Percentiles rank a stretch among this genome's conserved stretches.
Evolutionary conservation across 2,329 filamentous ascomycete species (phyloP).

Genomic region (Sporothrix brunneoviolacea): DNA sequence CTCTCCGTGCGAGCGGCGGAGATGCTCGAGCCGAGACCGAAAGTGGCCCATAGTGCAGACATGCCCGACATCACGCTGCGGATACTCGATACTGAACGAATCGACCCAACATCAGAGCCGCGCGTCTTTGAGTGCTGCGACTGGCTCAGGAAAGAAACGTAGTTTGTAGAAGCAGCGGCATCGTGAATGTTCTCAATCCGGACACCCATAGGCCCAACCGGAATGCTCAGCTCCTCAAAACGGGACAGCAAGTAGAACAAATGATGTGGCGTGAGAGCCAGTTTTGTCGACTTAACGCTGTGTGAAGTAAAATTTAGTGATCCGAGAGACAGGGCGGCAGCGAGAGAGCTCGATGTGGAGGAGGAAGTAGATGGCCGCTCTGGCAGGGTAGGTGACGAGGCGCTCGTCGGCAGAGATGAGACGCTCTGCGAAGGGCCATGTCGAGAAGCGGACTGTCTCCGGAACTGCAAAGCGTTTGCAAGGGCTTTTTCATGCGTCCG

Average conservation of each 20-base stretch:
- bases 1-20: conserved; percentile 78
- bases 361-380: conserved; percentile 59
- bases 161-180: conserved; percentile 78
- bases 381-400: conserved; percentile 48
- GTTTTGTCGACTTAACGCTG: conserved; percentile 78
- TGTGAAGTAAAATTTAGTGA: conserved; percentile 79
- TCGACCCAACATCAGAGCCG: conserved; percentile 78
- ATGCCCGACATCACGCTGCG: conserved; percentile 96
- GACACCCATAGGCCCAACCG: conserved; percentile 93
- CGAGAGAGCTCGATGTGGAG: conserved; percentile 67
- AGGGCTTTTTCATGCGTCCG: conserved; percentile 95
- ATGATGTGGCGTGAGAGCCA: conserved; percentile 91
- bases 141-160: conserved; percentile 89
- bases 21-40: conserved; percentile 75
- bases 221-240: conserved; percentile 86
- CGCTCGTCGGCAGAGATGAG: conserved; percentile 43
- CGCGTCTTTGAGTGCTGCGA: conserved; percentile 73
- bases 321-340: conserved; percentile 79
- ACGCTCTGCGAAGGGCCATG: conserved; percentile 64
- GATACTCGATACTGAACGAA: conserved; percentile 93
- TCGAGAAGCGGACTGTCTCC: conserved; percentile 61
- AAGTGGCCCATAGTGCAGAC: conserved; percentile 84
- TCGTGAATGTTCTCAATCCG: conserved; percentile 91
- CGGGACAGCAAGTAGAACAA: conserved; percentile 93
- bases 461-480: conserved; percentile 87